These are phyloP conservation scores for Cryptosporidium sp. DNA, from an alignment of 169 alveolate genomes.

Conservation along the genomic window DNA sequence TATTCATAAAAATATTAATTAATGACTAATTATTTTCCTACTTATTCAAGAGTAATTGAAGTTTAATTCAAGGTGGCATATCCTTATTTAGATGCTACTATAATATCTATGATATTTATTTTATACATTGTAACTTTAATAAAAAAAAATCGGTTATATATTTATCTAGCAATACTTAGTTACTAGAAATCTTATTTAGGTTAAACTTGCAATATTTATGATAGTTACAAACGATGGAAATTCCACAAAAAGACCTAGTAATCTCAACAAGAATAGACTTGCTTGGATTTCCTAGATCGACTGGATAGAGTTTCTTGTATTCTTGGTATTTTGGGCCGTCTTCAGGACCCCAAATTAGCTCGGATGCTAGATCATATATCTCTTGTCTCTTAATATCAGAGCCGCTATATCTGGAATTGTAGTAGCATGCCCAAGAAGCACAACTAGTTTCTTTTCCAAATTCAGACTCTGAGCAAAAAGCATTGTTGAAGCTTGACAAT, in stretches of 20 bases:
- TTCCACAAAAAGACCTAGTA: conserved; percentile 46
- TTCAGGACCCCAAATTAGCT: conserved; percentile 60
- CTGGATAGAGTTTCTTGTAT: conserved; percentile 37
- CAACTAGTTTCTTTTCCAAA: not conserved
- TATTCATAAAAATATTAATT: too few relatives aligned
- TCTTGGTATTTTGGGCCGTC: conserved; percentile 6
- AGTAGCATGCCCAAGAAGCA: conserved; percentile 58
- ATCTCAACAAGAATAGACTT: conserved; percentile 57
- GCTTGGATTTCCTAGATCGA: conserved; percentile 27
- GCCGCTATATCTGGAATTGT: conserved; percentile 23
- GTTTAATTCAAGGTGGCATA: not conserved
- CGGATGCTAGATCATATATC: conserved; percentile 32
- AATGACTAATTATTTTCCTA: too few relatives aligned
- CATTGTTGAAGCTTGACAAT: not conserved
- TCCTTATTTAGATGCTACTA: not conserved
- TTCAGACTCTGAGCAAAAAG: not conserved
- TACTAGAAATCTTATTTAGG: conserved; percentile 9
- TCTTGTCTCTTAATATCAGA: conserved; percentile 37
- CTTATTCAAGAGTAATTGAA: not conserved
- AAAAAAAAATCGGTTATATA: not conserved
- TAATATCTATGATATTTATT: too few relatives aligned
- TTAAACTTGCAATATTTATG: conserved; percentile 30
- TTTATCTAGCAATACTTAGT: not conserved
- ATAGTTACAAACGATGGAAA: conserved; percentile 32
- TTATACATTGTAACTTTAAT: too few relatives aligned